phyloP scores from a whole-genome alignment of 495 filamentous ascomycete genomes.

The Penicillium pancosmium region DNA sequence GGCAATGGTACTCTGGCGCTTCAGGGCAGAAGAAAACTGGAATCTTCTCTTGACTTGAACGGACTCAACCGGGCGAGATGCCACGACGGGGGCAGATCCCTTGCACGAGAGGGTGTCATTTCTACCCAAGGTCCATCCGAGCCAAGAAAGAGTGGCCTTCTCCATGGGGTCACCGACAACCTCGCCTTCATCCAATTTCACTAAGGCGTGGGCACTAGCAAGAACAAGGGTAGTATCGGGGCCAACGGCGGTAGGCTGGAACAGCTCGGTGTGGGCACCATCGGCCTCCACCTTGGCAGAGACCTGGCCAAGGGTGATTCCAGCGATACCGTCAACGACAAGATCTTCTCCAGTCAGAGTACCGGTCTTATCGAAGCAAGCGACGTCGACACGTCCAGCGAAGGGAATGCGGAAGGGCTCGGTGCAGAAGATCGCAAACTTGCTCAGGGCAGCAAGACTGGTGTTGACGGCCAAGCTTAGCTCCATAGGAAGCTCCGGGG shows the following conservation, averaged over 20 bases:
- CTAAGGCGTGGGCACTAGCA: constrained; percentile 92
- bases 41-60: constrained; percentile 96
- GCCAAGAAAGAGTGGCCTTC: constrained; percentile 84
- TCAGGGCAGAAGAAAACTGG: constrained; percentile 96
- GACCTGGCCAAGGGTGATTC: constrained; percentile 70
- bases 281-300: constrained; percentile 72
- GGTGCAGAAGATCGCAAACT: constrained; percentile 96
- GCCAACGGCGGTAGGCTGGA: constrained; percentile 62
- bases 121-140: constrained; percentile 88
- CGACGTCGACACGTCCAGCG: constrained; percentile 92
- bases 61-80: constrained; percentile 51
- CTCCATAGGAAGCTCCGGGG: constrained; percentile 97
- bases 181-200: constrained; percentile 95
- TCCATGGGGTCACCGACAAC: constrained; percentile 99
- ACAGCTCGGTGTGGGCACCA: constrained; percentile 76
- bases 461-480: constrained; percentile 97
- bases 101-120: constrained; percentile 73
- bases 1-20: constrained; percentile 93
- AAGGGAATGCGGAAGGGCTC: constrained; percentile 99
- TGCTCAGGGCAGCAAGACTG: constrained; percentile 92
- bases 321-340: constrained; percentile 93
- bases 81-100: constrained; percentile 47
- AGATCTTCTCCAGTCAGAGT: constrained; percentile 96
- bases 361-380: constrained; percentile 99
- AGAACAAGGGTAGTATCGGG: constrained; percentile 89